Conservation (phyloP, 164 flowering plant genomes). For the Akebia trifoliata region DNA sequence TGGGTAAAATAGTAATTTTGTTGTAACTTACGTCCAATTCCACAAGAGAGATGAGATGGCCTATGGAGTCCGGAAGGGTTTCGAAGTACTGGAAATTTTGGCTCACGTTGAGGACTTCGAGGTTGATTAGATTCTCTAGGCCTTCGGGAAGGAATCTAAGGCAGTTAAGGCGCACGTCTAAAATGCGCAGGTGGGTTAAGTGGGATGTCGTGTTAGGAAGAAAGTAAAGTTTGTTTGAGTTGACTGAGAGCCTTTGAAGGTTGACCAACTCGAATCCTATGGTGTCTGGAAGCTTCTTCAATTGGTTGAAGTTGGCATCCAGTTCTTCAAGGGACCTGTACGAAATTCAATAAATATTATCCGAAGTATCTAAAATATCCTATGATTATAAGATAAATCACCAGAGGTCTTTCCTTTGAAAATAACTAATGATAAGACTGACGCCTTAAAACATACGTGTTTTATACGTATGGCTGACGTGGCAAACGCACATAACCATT, state of each 20-base stretch:
- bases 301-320: constrained; percentile 86
- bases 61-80: constrained; percentile 68
- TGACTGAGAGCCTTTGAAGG: constrained; percentile 66
- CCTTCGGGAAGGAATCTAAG: constrained; percentile 71
- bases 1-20: constrained; percentile 50
- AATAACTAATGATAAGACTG: no score
- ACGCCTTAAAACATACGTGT: no score
- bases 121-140: constrained; percentile 73
- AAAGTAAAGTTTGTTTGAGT: constrained; percentile 70
- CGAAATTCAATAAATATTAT: background rate
- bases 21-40: constrained; percentile 90
- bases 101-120: constrained; percentile 70
- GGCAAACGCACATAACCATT: no score
- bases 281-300: constrained; percentile 68
- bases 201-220: constrained; percentile 70
- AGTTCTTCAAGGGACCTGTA: constrained; percentile 75
- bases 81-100: constrained; percentile 83
- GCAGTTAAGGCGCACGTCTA: constrained; percentile 88
- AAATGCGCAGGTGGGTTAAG: constrained; percentile 48
- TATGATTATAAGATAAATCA: no score
- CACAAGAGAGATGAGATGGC: constrained; percentile 66
- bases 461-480: no score
- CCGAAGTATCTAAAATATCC: background rate
- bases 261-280: constrained; percentile 73
- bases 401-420: constrained; percentile 32